Percentiles rank a stretch among this genome's conserved stretches.
Conservation (phyloP, 2,329 filamentous ascomycete genomes). For the Monilinia fructicola region DNA sequence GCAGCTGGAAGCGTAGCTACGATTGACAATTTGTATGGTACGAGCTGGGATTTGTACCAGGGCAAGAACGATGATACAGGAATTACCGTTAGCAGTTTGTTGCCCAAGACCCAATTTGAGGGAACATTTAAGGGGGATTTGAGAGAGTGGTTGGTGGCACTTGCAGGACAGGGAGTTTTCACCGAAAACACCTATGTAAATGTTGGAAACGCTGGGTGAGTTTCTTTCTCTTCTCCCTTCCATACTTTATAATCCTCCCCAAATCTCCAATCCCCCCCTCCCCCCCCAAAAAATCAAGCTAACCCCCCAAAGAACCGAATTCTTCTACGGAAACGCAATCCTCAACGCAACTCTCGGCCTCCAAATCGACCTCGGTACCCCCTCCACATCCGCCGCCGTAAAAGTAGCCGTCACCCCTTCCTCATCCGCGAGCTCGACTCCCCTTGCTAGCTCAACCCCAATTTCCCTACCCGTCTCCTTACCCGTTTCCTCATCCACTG, state of each 20-base stretch:
- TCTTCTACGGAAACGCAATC: constrained; percentile 7
- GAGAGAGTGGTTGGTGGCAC: constrained; percentile 8
- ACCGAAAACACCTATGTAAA: constrained; percentile 1
- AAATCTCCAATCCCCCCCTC: no score
- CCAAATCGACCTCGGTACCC: background rate
- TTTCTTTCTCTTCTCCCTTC: background rate
- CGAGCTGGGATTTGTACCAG: constrained; percentile 5
- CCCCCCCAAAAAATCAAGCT: background rate
- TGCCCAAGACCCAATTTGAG: background rate
- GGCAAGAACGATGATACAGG: background rate
- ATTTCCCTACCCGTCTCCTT: no score
- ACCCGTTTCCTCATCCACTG: no score
- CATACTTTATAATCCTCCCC: no score
- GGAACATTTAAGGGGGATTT: background rate
- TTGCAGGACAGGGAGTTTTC: background rate
- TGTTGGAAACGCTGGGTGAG: constrained; percentile 12
- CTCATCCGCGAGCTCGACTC: background rate
- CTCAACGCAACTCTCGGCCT: constrained; percentile 5
- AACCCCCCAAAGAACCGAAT: background rate
- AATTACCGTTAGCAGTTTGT: background rate
- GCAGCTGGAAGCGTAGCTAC: constrained; percentile 3
- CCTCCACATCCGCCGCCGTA: background rate
- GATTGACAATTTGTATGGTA: constrained; percentile 4
- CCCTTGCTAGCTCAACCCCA: no score
- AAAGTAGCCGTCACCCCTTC: background rate